A percentile compares a stretch with the other conserved stretches of the same genome.
Evolutionary conservation across 1,284 basidiomycete genomes (phyloP).

Genomic region (Gymnopus androsaceus): DNA sequence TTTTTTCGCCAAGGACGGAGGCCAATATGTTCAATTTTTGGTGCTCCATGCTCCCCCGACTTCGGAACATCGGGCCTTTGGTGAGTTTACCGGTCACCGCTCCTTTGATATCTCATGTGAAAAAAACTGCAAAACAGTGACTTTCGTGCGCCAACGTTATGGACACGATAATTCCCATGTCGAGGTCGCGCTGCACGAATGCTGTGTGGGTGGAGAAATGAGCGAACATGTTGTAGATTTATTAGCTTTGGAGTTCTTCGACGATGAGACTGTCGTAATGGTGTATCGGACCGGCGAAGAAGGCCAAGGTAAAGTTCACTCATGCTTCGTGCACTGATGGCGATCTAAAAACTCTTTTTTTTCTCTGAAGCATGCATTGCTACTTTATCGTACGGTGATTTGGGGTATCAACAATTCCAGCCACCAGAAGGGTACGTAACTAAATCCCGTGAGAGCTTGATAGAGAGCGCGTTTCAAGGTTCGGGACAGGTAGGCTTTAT

Average conservation of each 20-base stretch:
- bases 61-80: constrained; percentile 36
- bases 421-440: constrained; percentile 49
- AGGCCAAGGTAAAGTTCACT: constrained; percentile 34
- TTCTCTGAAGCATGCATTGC: constrained; percentile 48
- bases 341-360: neutral
- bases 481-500: constrained; percentile 49
- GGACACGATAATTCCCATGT: constrained; percentile 42
- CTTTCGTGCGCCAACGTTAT: constrained; percentile 52
- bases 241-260: constrained; percentile 73
- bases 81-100: constrained; percentile 31
- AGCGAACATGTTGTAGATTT: constrained; percentile 47
- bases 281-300: constrained; percentile 52
- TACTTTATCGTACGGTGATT: constrained; percentile 57
- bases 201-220: constrained; percentile 35
- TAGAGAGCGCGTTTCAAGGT: constrained; percentile 52
- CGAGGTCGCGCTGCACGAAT: constrained; percentile 53
- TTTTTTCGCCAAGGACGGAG: constrained; percentile 33
- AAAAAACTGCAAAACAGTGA: constrained; percentile 44
- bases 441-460: constrained; percentile 61
- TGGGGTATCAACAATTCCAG: constrained; percentile 57
- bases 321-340: neutral
- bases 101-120: constrained; percentile 13
- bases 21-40: constrained; percentile 48
- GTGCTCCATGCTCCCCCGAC: constrained; percentile 37
- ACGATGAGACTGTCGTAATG: constrained; percentile 66